Base-by-base conservation (phyloP, 1,284 basidiomycete species). In the Malassezia japonica region DNA sequence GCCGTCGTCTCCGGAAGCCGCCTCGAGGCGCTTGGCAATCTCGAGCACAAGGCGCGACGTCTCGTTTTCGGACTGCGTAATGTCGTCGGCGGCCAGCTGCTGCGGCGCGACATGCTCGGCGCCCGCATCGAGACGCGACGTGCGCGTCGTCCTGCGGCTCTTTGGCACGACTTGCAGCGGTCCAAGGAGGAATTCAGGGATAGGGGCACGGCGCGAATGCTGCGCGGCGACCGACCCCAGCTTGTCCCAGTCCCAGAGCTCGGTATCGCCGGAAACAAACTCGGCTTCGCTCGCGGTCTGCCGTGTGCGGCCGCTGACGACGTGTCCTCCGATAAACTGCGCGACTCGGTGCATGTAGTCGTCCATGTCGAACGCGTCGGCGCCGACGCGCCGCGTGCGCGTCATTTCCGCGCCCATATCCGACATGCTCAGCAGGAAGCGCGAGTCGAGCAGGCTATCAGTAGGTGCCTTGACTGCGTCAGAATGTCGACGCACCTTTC, bases 11-110 rank as follows among this genome's bases (percentile, higher is more conserved):
- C 64, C 72, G 20, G 77, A 39, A 46, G 18, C 76, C 9, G 61
- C 74, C 12, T 78, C 75, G 44, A 72, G 65, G 21, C 79, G 79
- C 4, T 74, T 77, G 10, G 78, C 49, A 6, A 73, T 62, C 4
- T 55, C 38, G 15, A 51, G 43, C 38, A 73, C 69, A 10, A 65
- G 43, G 9, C 48, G 45, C 9, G 67, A 61, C 20, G 59, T 67
- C 45, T 74, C 70, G 32, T 53, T 55, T 10, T 61, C 63, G 12
- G 59, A 60, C 28, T 52, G 39, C 20, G 60, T 50, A 4, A 73
- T 61, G 31, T 72, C 72, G 6, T 49, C 41, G 31, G 60, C 51
- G 9, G 51, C 47, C 0, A 71, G 50, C 12, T 65, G 54, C 50
- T 21, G 52, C n/a, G 50, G 61, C 43, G 34, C 49, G 39, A 13